A percentile compares a stretch with the other conserved stretches of the same genome.
Conservation (phyloP, 73 alveolate species). For the Diophrys sp. region DNA sequence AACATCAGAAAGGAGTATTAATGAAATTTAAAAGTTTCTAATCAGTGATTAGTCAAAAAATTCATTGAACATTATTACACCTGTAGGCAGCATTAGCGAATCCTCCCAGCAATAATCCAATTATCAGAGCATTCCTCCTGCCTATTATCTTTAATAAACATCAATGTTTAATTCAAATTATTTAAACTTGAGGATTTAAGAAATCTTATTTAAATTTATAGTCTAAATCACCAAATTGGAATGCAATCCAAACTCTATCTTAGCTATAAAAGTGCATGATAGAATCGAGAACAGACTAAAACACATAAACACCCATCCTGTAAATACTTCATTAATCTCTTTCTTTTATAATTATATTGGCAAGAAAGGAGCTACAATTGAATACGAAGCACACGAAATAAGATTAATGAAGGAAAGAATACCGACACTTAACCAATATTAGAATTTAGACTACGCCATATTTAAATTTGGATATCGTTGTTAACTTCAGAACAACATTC, state of each 20-base stretch:
- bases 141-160: slow-evolving; percentile 7
- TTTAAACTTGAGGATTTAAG: too few species aligned
- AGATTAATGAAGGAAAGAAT: background rate
- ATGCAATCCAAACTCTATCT: too few species aligned
- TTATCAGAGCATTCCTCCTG: background rate
- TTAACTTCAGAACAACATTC: slow-evolving; percentile 3
- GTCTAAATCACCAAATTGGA: too few species aligned
- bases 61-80: too few species aligned
- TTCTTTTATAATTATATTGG: background rate
- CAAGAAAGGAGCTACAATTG: slow-evolving; percentile 11
- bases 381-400: background rate
- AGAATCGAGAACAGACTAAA: background rate
- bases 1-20: too few species aligned
- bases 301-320: slow-evolving; percentile 4
- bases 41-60: too few species aligned
- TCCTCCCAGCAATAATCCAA: slow-evolving; percentile 2
- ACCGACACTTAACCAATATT: too few species aligned
- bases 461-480: background rate
- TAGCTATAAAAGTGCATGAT: background rate
- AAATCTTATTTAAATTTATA: too few species aligned
- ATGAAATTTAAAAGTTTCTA: too few species aligned
- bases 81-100: background rate
- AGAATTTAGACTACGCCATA: too few species aligned
- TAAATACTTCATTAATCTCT: background rate
- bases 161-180: too few species aligned